Conservation (phyloP, 768 basidiomycete genomes). For the Rubroboletus satanas region DNA sequence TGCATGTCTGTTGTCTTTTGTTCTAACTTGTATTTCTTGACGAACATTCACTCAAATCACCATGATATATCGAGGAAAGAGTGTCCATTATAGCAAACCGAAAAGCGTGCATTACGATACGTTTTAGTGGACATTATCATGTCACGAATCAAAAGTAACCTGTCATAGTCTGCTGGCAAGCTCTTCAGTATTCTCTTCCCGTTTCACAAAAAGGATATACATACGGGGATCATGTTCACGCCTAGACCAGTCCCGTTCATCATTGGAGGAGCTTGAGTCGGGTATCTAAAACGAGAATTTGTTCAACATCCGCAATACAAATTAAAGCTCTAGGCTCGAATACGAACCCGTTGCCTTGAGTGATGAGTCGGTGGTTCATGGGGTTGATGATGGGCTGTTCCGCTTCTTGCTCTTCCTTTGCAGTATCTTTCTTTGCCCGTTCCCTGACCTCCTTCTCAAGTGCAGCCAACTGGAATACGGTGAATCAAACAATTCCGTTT, state of each 20-base stretch:
- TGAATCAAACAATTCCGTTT: constrained; percentile 7
- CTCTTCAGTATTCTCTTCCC: constrained; percentile 10
- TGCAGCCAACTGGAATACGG: constrained; percentile 50
- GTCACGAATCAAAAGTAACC: constrained; percentile 44
- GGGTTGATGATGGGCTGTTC: constrained; percentile 88
- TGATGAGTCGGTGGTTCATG: constrained; percentile 61
- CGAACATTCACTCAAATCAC: background rate
- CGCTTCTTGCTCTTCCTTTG: constrained; percentile 87
- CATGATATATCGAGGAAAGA: background rate
- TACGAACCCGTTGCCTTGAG: constrained; percentile 63
- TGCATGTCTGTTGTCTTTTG: background rate
- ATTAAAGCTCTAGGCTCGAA: background rate
- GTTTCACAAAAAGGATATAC: constrained; percentile 21
- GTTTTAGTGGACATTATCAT: constrained; percentile 8
- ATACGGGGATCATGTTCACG: constrained; percentile 55
- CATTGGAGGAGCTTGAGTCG: constrained; percentile 58
- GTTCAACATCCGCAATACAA: constrained; percentile 2
- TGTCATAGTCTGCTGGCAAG: constrained; percentile 50
- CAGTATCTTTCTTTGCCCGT: constrained; percentile 76
- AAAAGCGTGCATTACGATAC: constrained; percentile 27
- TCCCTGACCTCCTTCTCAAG: constrained; percentile 91
- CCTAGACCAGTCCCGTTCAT: constrained; percentile 51
- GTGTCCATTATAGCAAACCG: constrained; percentile 26
- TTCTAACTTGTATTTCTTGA: constrained; percentile 15
- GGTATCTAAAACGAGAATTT: constrained; percentile 40